Conservation (phyloP, 106 monocot genomes). For the Posidonia australis region DNA sequence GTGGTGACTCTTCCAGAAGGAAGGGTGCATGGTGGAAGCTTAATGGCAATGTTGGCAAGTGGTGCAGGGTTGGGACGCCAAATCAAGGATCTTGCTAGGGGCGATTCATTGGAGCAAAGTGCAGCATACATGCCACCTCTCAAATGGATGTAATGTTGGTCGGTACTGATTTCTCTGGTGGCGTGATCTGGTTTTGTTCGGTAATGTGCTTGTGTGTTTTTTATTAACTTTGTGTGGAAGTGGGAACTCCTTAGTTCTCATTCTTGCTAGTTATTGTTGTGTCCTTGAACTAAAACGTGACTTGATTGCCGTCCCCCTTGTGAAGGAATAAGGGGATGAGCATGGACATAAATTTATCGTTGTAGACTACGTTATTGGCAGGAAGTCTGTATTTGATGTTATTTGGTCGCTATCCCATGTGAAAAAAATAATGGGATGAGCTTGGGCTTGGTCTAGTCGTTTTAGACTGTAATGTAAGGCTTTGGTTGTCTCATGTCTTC, state of each 20-base stretch:
- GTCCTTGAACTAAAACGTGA: neutral
- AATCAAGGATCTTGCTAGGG: neutral
- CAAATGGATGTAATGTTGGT: constrained; percentile 5
- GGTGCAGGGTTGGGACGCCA: neutral
- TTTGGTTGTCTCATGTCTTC: too few relatives aligned
- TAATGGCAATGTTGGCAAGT: constrained; percentile 41
- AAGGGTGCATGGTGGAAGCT: constrained; percentile 74
- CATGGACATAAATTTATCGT: neutral
- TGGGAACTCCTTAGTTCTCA: constrained; percentile 3
- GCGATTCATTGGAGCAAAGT: neutral
- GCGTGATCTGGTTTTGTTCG: neutral
- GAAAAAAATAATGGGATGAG: too few relatives aligned
- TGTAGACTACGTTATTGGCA: too few relatives aligned
- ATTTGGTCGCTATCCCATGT: too few relatives aligned
- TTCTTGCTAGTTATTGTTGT: neutral
- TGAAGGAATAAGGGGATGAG: constrained; percentile 4
- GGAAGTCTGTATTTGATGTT: too few relatives aligned
- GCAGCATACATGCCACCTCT: neutral
- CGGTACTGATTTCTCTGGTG: neutral
- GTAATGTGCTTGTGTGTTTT: neutral
- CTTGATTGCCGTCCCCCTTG: neutral
- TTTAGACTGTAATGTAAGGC: too few relatives aligned
- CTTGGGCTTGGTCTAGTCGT: too few relatives aligned
- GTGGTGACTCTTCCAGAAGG: constrained; percentile 40
- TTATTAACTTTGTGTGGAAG: neutral